Base-by-base conservation (phyloP, 768 basidiomycete species). In the Auricularia cornea region DNA sequence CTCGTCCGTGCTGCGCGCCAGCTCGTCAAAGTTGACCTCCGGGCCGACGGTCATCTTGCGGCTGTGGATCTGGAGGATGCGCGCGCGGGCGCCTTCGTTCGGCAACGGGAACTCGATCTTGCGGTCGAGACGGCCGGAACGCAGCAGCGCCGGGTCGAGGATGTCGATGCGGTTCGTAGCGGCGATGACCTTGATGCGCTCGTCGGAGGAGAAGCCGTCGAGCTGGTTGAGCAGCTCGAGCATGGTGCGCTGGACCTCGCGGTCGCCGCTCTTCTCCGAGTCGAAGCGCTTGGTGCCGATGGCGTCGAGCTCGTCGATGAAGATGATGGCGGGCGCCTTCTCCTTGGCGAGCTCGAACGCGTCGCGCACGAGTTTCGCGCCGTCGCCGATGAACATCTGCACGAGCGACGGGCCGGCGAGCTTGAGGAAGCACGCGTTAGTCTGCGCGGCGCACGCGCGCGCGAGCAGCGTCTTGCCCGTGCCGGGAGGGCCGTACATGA, bases 161-260 rank as follows among this genome's bases (percentile, higher is more conserved):
- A 97, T 97, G 75, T 99, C 96, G 68, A 98, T 99, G 72, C 96
- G 86, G 76, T 99, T 99, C 41, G 97, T 98, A 1, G 97, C 97
- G 18, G 96, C 97, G 67, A 98, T 98, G 66, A 98, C 95, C 86
- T 99, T 99, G 80, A 99, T 99, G 66, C 95, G 84, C 64, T 94
- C 92, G 70, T 98, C 95, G 68, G 92, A 94, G 65, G 92, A 90
- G 77, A 99, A 99, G 32, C 97, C 97, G 70, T 99, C 97, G 51
- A 98, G 80, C 76, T 99, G 97, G 74, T 99, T 99, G 66, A 99
- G 84, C 54, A 99, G 81, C 73, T 99, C 97, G 71, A 99, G 80
- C 97, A 99, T 99, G n/a, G 97, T 99, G 66, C 97, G 80, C 75
- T 99, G 97, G n/a, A 99, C 97, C 73, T 99, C 97, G 72, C 97